A percentile compares a stretch with the other conserved stretches of the same genome.
Conservation (phyloP, 257 asterid genomes). For the Solanum paucissectum region DNA sequence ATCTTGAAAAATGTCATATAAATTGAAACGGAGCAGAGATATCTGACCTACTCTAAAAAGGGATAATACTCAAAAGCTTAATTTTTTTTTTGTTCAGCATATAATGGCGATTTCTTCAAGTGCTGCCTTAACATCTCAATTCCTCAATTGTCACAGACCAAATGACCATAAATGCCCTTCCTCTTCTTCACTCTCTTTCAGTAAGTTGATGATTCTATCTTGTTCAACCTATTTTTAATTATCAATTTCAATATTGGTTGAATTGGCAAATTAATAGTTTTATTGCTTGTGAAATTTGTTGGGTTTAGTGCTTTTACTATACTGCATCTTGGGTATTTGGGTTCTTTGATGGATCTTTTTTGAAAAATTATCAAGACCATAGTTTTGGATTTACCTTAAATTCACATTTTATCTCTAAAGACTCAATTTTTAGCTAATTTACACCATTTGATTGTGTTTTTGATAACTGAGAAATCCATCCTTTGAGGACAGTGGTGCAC, state of each 20-base stretch:
- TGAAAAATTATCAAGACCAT: neutral
- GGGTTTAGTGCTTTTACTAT: neutral
- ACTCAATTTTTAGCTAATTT: neutral
- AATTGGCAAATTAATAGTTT: neutral
- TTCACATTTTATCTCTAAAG: neutral
- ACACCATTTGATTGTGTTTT: neutral
- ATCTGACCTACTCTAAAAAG: neutral
- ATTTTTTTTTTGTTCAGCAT: neutral
- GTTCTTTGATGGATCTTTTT: neutral
- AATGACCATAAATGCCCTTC: neutral
- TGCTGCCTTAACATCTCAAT: neutral
- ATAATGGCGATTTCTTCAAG: neutral
- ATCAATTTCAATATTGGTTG: neutral
- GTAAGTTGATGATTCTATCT: neutral
- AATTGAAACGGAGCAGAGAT: too few relatives aligned
- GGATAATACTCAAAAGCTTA: neutral
- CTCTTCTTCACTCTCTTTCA: neutral
- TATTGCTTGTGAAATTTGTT: neutral
- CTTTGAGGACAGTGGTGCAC: neutral
- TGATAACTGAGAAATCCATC: neutral
- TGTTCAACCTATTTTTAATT: neutral
- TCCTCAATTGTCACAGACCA: neutral
- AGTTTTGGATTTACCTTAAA: neutral
- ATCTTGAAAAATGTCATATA: too few relatives aligned
- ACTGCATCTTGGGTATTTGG: neutral